A percentile compares a stretch with the other conserved stretches of the same genome.
Conservation (phyloP, 2,329 filamentous ascomycete species). For the Sordariomycetes sp. region DNA sequence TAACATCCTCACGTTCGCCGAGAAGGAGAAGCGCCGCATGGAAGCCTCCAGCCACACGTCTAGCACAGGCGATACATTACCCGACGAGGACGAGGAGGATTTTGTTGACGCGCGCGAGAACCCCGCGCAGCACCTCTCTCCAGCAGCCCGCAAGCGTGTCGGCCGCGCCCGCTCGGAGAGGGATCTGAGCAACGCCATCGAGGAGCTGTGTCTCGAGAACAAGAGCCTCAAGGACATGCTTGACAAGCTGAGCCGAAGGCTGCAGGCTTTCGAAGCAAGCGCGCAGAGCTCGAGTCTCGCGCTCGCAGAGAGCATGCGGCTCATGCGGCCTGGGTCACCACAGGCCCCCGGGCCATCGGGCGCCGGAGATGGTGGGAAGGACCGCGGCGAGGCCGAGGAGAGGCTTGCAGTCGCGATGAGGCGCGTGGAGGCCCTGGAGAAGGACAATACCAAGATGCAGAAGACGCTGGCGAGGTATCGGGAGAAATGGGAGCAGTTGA, state of each 20-base stretch:
- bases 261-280: constrained; percentile 90
- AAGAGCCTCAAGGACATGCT: constrained; percentile 73
- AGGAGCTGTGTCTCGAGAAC: constrained; percentile 86
- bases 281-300: constrained; percentile 81
- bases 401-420: constrained; percentile 45
- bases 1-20: constrained; percentile 65
- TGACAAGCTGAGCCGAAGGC: constrained; percentile 73
- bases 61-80: constrained; percentile 33
- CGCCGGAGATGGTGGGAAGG: constrained; percentile 22
- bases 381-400: constrained; percentile 57
- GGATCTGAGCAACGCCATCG: constrained; percentile 56
- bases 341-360: constrained; percentile 1
- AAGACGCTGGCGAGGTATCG: constrained; percentile 47
- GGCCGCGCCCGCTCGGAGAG: constrained; percentile 29
- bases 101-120: constrained; percentile 83
- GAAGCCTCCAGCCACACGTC: constrained; percentile 35
- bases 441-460: constrained; percentile 43
- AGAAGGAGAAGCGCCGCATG: constrained; percentile 53
- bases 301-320: constrained; percentile 70
- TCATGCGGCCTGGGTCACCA: constrained; percentile 48
- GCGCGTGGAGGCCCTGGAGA: constrained; percentile 58
- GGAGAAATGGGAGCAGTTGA: constrained; percentile 51
- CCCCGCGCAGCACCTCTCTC: constrained; percentile 30
- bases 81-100: constrained; percentile 65
- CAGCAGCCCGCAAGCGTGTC: constrained; percentile 26